phyloP scores from a whole-genome alignment of 768 basidiomycete species.

The Glaciozyma martinii region DNA sequence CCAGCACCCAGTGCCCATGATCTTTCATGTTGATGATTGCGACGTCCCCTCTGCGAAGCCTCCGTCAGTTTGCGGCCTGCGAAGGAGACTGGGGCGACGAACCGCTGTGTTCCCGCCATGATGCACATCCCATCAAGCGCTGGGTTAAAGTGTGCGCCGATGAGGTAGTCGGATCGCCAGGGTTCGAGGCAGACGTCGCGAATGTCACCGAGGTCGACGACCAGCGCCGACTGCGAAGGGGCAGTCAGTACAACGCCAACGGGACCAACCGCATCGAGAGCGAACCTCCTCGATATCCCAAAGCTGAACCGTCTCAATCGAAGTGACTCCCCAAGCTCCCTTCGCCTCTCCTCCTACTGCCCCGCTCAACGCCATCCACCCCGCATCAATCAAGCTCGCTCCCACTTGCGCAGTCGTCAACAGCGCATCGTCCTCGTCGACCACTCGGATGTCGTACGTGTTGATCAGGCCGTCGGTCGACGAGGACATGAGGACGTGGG shows the following conservation, averaged over 20 bases:
- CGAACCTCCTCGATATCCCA: conserved; percentile 31
- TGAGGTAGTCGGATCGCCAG: conserved; percentile 34
- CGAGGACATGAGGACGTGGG: conserved; percentile 32
- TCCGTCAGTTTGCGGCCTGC: not conserved
- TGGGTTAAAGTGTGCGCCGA: conserved; percentile 24
- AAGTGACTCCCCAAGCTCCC: conserved; percentile 30
- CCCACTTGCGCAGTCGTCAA: conserved; percentile 32
- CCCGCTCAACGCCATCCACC: conserved; percentile 29
- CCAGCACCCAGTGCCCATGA: no score
- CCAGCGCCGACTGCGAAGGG: conserved; percentile 20
- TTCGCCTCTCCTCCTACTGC: conserved; percentile 7
- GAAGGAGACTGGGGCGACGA: not conserved
- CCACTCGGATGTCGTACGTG: conserved; percentile 34
- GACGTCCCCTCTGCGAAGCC: not conserved
- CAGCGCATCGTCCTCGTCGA: conserved; percentile 35
- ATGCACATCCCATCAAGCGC: conserved; percentile 27
- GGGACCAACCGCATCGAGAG: no score
- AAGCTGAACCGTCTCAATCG: conserved; percentile 33
- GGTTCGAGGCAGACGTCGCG: conserved; percentile 31
- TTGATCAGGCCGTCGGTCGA: conserved; percentile 33
- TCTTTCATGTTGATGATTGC: not conserved
- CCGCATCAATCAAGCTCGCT: conserved; percentile 20
- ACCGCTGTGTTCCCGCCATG: conserved; percentile 28
- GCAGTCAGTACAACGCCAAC: not conserved
- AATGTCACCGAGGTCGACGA: conserved; percentile 32